Base-by-base conservation (phyloP, 2,329 filamentous ascomycete species). In the Clonostachys rosea region DNA sequence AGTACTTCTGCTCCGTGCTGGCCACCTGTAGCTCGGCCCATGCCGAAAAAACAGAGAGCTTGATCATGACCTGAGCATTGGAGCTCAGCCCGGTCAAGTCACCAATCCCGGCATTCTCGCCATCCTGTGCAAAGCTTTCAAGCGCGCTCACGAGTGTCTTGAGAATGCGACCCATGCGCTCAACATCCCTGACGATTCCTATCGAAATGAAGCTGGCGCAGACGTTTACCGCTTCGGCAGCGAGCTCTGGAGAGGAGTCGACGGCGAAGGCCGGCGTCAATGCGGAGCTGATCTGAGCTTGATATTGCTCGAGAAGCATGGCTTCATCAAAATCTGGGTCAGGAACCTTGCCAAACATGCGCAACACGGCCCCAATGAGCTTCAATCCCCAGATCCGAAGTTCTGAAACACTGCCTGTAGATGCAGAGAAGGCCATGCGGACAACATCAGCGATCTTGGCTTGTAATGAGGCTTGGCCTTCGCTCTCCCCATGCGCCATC, bases 251-350 rank as follows among this genome's bases (percentile, higher is more conserved):
- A 1, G 92, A 96, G 0, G 94, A 99, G 64, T 99, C 94, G 5
- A 86, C 86, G 1, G 94, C 91, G 68, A 99, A 99, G 0, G 94
- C 95, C 5, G 94, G 94, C 0, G 95, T 99, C 51, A 99, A 75
- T 1, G 94, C 94, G 16, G 94, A 97, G 58, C 91, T 91, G 61
- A 99, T 99, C 62, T 99, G 94, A 6, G 94, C 94, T 67, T 99
- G 95, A 59, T 99, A 99, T 66, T 99, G 94, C 65, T 99, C 95
- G 5, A 99, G 78, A 14, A 99, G 76, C 68, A 95, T 95, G 1
- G 89, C 94, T 67, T 99, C 94, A n/a, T 92, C 83, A 61, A 99
- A 99, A 63, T 99, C 94, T 0, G 94, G 95, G 67, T 99, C 94
- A 2, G 92, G 89, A 2, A 89, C 91, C 61, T 91, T 92, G 46